Evolutionary conservation across 2,329 filamentous ascomycete genomes (phyloP), one percentile per base, ranked within the genome.

Genomic region (Arthrobotrys megalospora): DNA sequence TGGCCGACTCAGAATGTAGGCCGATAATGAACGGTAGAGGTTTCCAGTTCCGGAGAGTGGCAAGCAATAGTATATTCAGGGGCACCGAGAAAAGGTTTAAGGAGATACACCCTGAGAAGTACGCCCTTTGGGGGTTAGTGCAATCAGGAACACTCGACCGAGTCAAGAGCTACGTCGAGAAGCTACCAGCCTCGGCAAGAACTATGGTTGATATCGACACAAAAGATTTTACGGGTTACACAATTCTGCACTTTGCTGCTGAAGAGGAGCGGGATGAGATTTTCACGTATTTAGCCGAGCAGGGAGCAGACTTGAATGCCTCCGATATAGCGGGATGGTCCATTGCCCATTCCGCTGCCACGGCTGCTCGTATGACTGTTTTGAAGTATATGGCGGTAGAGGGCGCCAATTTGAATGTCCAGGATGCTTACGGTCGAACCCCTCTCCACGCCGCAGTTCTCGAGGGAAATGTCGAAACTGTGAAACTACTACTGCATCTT

Each of bases 311-410:
- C 14, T 4, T 55, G 14, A 19, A 36, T 19, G 50, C 50, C 4
- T 55, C 28, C 24, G 50, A 55, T 11, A 55, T 55, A 36, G 28
- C 50, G 6, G 50, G 50, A 6, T 55, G 50, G 50, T 55, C 50
- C n/a, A 28, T 55, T n/a, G 50, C 50, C 7, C 50, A 55, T 24
- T 55, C 50, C 2, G 50, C 50, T 16, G 50, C 50, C n/a, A 55
- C 50, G 5, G 50, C 50, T 16, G 50, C 50, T 19, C 50, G 50
- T 4, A 34, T 19, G 14, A 11, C 24, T 5, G 16, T 36, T 55
- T 19, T 55, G 28, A 36, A 36, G 8, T 55, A 55, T 19, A 55
- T 55, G 50, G 50, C 50, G n/a, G n/a, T 12, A 16, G 14, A 55
- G 6, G 50, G 50, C 14, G 50, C 50, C 1, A 19, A 55, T 58